Evolutionary conservation across 805 yeast species (phyloP).

Genomic region (Sugiyamaella floridensis): DNA sequence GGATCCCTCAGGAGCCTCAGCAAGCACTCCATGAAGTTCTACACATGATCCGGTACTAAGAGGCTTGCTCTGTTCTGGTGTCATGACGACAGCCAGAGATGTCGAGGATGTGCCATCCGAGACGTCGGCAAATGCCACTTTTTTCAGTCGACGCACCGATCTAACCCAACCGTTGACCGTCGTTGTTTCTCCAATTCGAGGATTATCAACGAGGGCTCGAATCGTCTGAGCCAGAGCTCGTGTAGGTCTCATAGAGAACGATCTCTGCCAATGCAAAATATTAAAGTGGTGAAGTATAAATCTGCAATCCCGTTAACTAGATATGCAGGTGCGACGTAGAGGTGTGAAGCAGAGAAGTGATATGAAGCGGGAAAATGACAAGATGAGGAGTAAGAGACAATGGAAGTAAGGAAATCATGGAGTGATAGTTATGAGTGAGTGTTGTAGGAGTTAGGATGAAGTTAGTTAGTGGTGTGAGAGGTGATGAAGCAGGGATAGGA

Average conservation of each 20-base stretch:
- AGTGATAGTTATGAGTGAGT: no score
- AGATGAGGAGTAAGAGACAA: no score
- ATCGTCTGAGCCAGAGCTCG: neutral
- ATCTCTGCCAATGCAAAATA: no score
- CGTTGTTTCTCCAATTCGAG: conserved; percentile 20
- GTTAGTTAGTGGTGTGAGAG: no score
- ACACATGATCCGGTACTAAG: conserved; percentile 44
- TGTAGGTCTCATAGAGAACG: neutral
- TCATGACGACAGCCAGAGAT: conserved; percentile 49
- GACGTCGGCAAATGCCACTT: conserved; percentile 71
- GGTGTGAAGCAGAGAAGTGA: no score
- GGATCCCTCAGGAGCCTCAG: conserved; percentile 40
- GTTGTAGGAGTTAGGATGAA: no score
- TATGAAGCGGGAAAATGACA: no score
- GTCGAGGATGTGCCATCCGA: conserved; percentile 64
- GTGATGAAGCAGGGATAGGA: no score
- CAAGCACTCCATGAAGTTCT: conserved; percentile 39
- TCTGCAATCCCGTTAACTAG: no score
- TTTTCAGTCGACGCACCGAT: conserved; percentile 65
- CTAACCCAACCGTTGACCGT: conserved; percentile 68
- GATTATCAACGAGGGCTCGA: neutral
- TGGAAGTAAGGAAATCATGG: no score
- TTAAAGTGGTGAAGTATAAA: no score
- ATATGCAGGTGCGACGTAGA: no score
- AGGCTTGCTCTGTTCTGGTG: conserved; percentile 20